Conservation (phyloP, 345 rosid species). For the Syzygium aromaticum region DNA sequence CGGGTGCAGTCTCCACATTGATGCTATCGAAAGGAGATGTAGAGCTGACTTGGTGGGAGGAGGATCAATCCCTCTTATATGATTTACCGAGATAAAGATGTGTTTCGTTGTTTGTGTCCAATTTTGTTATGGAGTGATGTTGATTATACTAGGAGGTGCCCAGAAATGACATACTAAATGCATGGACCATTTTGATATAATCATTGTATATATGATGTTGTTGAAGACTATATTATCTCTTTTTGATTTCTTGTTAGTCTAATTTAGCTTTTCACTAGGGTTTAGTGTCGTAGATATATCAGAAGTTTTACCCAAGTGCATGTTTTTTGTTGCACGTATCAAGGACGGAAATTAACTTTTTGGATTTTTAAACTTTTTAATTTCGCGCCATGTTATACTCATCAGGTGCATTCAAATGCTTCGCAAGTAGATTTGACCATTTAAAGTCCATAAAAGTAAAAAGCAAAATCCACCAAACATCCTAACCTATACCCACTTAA, state of each 20-base stretch:
- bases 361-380: too few relatives aligned
- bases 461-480: too few relatives aligned
- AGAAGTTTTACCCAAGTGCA: too few relatives aligned
- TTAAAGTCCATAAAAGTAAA: background rate
- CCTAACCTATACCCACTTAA: too few relatives aligned
- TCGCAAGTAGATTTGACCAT: background rate
- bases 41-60: background rate
- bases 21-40: background rate
- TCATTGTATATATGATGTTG: background rate
- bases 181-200: background rate
- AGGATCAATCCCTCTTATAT: too few relatives aligned
- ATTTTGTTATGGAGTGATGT: background rate
- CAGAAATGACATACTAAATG: too few relatives aligned
- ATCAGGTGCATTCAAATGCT: too few relatives aligned
- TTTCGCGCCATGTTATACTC: too few relatives aligned
- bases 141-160: too few relatives aligned
- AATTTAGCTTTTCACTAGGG: background rate
- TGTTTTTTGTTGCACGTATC: too few relatives aligned
- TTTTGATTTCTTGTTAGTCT: background rate
- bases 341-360: too few relatives aligned
- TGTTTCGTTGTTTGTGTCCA: background rate
- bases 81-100: background rate
- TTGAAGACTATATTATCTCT: background rate
- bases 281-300: too few relatives aligned
- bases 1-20: background rate